Conservation (phyloP, 148 eudicot genomes). For the Camellia lanceoleosa region DNA sequence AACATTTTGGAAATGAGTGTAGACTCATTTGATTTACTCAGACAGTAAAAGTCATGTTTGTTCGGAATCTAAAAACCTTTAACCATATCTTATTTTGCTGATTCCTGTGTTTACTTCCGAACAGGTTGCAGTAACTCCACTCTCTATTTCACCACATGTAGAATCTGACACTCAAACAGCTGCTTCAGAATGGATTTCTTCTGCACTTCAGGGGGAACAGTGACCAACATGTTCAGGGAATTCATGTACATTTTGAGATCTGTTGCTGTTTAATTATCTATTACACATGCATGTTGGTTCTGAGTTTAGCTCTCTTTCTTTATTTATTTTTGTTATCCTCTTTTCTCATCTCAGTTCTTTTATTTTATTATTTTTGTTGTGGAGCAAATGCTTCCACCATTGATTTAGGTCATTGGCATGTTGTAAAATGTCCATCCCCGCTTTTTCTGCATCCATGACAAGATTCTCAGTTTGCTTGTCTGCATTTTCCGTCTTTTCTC, state of each 20-base stretch:
- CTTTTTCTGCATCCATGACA: conserved; percentile 6
- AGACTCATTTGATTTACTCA: not conserved
- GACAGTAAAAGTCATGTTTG: not conserved
- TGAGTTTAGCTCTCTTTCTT: not conserved
- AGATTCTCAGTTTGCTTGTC: conserved; percentile 18
- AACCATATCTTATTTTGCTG: not conserved
- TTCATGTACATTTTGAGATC: conserved; percentile 25
- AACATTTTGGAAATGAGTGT: not conserved
- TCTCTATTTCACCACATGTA: conserved; percentile 34
- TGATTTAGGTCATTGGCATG: conserved; percentile 13
- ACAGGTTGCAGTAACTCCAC: conserved; percentile 64
- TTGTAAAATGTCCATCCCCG: conserved; percentile 12
- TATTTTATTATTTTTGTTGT: conserved; percentile 4
- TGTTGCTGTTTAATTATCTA: conserved; percentile 13
- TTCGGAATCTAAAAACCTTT: no score
- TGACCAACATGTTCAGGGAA: conserved; percentile 8
- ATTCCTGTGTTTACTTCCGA: conserved; percentile 15
- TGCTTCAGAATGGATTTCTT: conserved; percentile 53
- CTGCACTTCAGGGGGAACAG: conserved; percentile 34
- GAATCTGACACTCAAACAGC: conserved; percentile 37
- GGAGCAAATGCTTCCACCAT: conserved; percentile 23
- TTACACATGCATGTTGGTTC: conserved; percentile 9
- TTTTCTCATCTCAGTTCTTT: not conserved
- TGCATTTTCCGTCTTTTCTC: not conserved
- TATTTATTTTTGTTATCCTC: conserved; percentile 2